Conservation (phyloP, 441 rosid genomes). For the California macrophylla region DNA sequence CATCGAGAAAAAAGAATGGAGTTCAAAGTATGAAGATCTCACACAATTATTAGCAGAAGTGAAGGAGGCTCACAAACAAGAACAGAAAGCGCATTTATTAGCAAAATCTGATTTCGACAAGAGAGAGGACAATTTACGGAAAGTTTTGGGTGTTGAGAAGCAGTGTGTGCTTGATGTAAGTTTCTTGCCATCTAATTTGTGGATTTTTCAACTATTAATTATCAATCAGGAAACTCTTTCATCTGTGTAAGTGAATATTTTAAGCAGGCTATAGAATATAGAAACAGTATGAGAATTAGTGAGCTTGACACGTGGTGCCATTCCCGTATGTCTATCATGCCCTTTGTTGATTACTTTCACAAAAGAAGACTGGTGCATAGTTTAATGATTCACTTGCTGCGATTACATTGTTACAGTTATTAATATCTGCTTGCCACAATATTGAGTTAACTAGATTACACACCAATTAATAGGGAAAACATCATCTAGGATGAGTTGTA, state of each 20-base stretch:
- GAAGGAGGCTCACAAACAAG: constrained; percentile 53
- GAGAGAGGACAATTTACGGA: constrained; percentile 69
- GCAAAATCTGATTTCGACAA: constrained; percentile 69
- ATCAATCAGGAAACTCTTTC: not conserved
- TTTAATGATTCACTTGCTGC: not conserved
- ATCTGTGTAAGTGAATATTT: not conserved
- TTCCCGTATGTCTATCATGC: not conserved
- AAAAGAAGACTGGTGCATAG: not conserved
- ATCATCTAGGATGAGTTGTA: not conserved
- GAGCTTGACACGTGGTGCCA: not conserved
- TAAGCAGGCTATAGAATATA: not conserved
- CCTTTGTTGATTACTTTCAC: not conserved
- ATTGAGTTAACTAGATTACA: not conserved
- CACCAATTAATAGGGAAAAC: not conserved
- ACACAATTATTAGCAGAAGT: constrained; percentile 41
- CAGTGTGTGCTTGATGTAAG: constrained; percentile 88
- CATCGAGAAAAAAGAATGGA: constrained; percentile 86
- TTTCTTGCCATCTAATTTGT: constrained; percentile 2
- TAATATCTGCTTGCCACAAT: not conserved
- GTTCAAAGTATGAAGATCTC: constrained; percentile 57
- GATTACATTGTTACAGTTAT: not conserved
- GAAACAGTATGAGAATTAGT: not conserved
- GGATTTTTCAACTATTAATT: not conserved
- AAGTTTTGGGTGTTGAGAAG: constrained; percentile 83
- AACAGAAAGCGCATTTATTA: constrained; percentile 58